Base-by-base conservation (phyloP, 179 eudicot species). In the Patellifolia procumbens region DNA sequence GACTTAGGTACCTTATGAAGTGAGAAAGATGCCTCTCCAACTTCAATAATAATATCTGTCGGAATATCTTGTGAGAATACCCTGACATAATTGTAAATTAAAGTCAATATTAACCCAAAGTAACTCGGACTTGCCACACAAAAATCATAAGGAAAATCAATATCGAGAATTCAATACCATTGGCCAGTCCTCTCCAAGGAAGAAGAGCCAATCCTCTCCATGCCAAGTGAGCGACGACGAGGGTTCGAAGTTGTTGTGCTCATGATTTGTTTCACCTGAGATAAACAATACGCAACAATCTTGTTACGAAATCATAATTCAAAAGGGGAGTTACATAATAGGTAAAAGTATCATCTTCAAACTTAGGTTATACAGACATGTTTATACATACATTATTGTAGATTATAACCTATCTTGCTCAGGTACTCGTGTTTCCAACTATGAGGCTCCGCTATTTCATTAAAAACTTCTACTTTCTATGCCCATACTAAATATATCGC, bases 181-280 rank as follows among this genome's bases (percentile, higher is more conserved):
- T 89, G 96, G 76, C 91, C 94, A 56, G 96, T 92, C 79, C 97
- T 88, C 71, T 91, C 94, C 96, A 91, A 89, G 58, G 94, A 94
- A 48, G 88, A 87, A 80, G 94, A 85, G 74, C 89, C 94, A 51
- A 92, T 91, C 77, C 97, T 88, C 74, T 92, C 96, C 96, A 91
- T 91, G 49, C 91, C 91, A 49, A 89, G 88, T 74, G 97, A 89
- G 43, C 84, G 79, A 45, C 96, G 79, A 3, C 84, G 81, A 31
- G 65, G 80, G 42, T 83, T 85, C 70, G 28, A 5, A 7, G 42
- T 67, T 28, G 83, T 64, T 51, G 88, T 75, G 15, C 28, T 49
- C 84, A 83, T 85, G 4, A 53, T 71, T 1, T 17, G 6, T 52
- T 46, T 49, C 56, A 31, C 74, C 51, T 72, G 29, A 32, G 71